Evolutionary conservation across 257 asterid species (phyloP).

Genomic region (Plantago ovata): DNA sequence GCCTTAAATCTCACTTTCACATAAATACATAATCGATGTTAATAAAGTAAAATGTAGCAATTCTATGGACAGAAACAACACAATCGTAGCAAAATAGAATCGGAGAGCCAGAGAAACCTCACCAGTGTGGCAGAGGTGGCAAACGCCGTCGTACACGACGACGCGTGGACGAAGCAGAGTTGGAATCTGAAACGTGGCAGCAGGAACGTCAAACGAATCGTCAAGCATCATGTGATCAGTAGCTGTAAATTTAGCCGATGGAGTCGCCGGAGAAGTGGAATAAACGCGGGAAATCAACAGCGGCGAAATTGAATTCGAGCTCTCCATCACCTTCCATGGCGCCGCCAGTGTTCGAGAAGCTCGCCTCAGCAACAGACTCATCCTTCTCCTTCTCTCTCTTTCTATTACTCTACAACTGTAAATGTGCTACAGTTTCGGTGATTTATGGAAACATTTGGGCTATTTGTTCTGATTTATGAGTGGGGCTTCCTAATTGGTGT

Average conservation of each 20-base stretch:
- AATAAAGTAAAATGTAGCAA: too few relatives aligned
- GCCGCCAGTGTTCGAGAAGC: not conserved
- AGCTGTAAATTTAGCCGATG: slow-evolving; percentile 31
- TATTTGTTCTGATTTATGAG: too few relatives aligned
- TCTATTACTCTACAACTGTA: too few relatives aligned
- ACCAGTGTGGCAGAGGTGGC: slow-evolving; percentile 87
- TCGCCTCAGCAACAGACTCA: not conserved
- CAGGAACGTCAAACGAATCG: slow-evolving; percentile 2
- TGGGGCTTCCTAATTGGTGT: too few relatives aligned
- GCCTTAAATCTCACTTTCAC: too few relatives aligned
- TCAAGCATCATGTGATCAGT: slow-evolving; percentile 29
- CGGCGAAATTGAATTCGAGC: slow-evolving; percentile 13
- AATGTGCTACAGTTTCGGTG: too few relatives aligned
- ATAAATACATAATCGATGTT: too few relatives aligned
- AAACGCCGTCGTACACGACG: slow-evolving; percentile 85
- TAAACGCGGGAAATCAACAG: slow-evolving; percentile 15
- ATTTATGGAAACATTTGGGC: too few relatives aligned
- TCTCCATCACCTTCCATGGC: slow-evolving; percentile 5
- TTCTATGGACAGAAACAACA: too few relatives aligned
- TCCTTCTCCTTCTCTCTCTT: not conserved
- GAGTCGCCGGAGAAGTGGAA: slow-evolving; percentile 22
- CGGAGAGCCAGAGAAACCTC: not conserved
- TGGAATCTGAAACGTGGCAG: slow-evolving; percentile 27
- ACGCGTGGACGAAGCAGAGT: slow-evolving; percentile 67
- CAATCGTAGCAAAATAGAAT: not conserved